Evolutionary conservation across 305 asterid species (phyloP).

Genomic region (Coffea humblotiana): DNA sequence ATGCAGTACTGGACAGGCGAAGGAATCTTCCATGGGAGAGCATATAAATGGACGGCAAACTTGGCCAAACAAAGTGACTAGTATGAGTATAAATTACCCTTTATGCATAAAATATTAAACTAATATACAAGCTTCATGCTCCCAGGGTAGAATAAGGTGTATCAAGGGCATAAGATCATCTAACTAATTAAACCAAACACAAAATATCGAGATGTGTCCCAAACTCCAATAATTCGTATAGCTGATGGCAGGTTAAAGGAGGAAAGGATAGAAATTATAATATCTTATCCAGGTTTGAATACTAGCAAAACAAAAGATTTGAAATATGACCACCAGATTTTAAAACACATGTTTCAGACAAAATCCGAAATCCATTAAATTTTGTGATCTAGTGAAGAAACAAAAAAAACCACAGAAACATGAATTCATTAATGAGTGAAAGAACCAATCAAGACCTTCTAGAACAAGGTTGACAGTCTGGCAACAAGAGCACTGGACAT

Average conservation of each 20-base stretch:
- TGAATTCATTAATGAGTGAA: background rate
- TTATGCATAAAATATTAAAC: background rate
- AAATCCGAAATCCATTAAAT: background rate
- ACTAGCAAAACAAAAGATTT: background rate
- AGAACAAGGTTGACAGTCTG: slow-evolving; percentile 73
- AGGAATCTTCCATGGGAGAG: background rate
- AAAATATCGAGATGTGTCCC: too few species aligned
- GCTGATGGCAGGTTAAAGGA: too few species aligned
- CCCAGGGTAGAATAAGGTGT: background rate
- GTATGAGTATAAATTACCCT: background rate
- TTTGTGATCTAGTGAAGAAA: too few species aligned
- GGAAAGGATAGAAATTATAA: too few species aligned
- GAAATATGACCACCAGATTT: background rate
- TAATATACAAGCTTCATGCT: background rate
- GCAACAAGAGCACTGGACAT: slow-evolving; percentile 87
- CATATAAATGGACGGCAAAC: background rate
- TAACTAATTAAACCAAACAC: too few species aligned
- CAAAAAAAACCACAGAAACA: too few species aligned
- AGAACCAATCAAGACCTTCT: slow-evolving; percentile 56
- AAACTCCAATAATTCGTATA: too few species aligned
- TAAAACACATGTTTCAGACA: background rate
- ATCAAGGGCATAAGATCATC: background rate
- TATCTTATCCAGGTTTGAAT: background rate
- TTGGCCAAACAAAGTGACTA: background rate
- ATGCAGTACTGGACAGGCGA: background rate